Evolutionary conservation across 2,329 filamentous ascomycete species (phyloP).

Genomic region (Diplodia corticola): DNA sequence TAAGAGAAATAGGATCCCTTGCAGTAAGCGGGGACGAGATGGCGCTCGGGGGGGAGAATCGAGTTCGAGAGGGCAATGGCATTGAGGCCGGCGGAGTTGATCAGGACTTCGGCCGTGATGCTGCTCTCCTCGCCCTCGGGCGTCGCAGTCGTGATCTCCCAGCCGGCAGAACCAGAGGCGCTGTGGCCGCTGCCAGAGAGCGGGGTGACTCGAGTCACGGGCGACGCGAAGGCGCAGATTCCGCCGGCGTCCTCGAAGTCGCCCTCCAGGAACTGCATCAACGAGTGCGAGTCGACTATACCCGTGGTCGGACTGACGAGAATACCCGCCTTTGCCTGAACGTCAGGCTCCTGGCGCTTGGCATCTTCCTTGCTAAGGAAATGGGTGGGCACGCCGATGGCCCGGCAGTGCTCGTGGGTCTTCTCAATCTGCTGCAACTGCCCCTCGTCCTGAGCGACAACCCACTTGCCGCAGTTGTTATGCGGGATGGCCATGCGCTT

Average conservation of each 20-base stretch:
- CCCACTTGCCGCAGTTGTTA: slow-evolving; percentile 84
- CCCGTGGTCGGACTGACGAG: slow-evolving; percentile 86
- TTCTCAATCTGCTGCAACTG: slow-evolving; percentile 66
- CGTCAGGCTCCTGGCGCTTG: slow-evolving; percentile 66
- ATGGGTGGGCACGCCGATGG: slow-evolving; percentile 66
- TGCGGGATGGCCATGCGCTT: slow-evolving; percentile 65
- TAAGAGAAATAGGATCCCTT: slow-evolving; percentile 98
- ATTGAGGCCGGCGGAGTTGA: slow-evolving; percentile 84
- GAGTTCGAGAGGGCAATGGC: slow-evolving; percentile 79
- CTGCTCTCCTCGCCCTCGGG: slow-evolving; percentile 52
- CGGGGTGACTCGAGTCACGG: slow-evolving; percentile 62
- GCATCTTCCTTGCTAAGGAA: slow-evolving; percentile 69
- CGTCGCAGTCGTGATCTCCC: slow-evolving; percentile 61
- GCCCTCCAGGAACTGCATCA: slow-evolving; percentile 80
- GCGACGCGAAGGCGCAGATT: slow-evolving; percentile 67
- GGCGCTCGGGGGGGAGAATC: slow-evolving; percentile 62
- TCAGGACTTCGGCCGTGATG: slow-evolving; percentile 72
- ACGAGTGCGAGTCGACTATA: slow-evolving; percentile 82
- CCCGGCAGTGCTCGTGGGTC: slow-evolving; percentile 55
- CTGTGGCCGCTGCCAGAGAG: slow-evolving; percentile 32
- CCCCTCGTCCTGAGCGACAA: slow-evolving; percentile 77
- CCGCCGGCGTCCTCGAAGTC: slow-evolving; percentile 77
- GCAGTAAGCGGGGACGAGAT: slow-evolving; percentile 71
- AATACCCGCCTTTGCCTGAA: slow-evolving; percentile 69
- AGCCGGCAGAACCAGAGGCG: slow-evolving; percentile 58